Evolutionary conservation across 2,329 filamentous ascomycete genomes (phyloP).

Genomic region (Drechslera avenae): DNA sequence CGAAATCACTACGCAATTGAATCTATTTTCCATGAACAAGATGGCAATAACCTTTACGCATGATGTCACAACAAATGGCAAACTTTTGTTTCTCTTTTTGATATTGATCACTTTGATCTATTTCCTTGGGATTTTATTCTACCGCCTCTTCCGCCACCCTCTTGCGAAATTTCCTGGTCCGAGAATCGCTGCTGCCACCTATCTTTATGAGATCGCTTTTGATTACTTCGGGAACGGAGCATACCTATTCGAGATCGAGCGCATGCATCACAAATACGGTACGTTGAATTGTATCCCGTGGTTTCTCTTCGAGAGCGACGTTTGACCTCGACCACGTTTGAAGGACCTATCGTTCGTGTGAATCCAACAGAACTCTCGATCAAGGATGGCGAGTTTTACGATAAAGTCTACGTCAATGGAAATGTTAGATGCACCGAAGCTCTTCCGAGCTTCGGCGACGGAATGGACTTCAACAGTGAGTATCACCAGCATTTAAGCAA

Average conservation of each 20-base stretch:
- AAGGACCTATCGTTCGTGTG: conserved; percentile 39
- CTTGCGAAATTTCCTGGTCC: conserved; percentile 32
- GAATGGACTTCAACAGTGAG: conserved; percentile 31
- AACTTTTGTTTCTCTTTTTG: too few species aligned
- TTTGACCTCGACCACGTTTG: background rate
- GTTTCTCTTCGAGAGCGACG: background rate
- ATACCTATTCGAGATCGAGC: conserved; percentile 35
- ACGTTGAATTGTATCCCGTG: background rate
- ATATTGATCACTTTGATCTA: too few species aligned
- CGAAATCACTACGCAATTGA: too few species aligned
- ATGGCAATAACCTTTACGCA: too few species aligned
- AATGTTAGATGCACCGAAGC: conserved; percentile 22
- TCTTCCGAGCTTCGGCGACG: conserved; percentile 20
- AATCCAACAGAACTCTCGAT: conserved; percentile 36
- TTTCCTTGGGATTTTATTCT: background rate
- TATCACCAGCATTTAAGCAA: background rate
- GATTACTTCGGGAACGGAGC: conserved; percentile 29
- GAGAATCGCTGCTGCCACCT: conserved; percentile 28
- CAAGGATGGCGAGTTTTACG: conserved; percentile 28
- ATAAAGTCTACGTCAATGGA: conserved; percentile 31
- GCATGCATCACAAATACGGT: conserved; percentile 41
- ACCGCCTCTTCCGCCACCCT: conserved; percentile 24
- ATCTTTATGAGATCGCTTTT: conserved; percentile 35
- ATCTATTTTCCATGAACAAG: too few species aligned
- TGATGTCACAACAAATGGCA: too few species aligned